Percentiles rank a stretch among this genome's conserved stretches.
Evolutionary conservation across 495 filamentous ascomycete genomes (phyloP).

Genomic region (Aspergillus hancockii): DNA sequence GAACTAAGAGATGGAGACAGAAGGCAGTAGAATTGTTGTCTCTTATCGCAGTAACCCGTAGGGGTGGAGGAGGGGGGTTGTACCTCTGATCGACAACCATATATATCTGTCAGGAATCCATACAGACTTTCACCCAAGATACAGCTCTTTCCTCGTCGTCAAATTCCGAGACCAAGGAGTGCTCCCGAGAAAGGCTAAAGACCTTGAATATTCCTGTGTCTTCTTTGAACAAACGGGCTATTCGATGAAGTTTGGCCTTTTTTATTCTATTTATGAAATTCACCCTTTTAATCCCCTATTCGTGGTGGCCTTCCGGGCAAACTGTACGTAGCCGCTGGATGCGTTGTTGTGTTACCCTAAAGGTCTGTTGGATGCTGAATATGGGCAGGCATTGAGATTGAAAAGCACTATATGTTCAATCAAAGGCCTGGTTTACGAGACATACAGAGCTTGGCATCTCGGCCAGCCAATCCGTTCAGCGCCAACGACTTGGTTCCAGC

Average conservation of each 20-base stretch:
- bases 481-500: neutral
- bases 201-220: conserved; percentile 1
- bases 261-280: conserved; percentile 9
- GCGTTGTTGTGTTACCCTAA: conserved; percentile 27
- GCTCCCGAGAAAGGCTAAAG: neutral
- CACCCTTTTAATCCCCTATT: conserved; percentile 24
- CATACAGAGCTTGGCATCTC: neutral
- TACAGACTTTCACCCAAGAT: neutral
- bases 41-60: too few species aligned
- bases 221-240: neutral
- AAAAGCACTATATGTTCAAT: neutral
- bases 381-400: neutral
- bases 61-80: too few species aligned
- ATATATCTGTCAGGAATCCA: neutral
- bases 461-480: neutral
- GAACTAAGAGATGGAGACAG: conserved; percentile 4
- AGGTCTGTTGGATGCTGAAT: conserved; percentile 2
- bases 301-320: conserved; percentile 22
- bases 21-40: neutral
- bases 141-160: neutral
- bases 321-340: conserved; percentile 27
- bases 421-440: neutral
- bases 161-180: neutral
- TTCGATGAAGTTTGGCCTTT: neutral
- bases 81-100: neutral